Percentiles rank a stretch among this genome's conserved stretches.
Conservation (phyloP, 129 eudicot species). For the Oenanthe sinensis region DNA sequence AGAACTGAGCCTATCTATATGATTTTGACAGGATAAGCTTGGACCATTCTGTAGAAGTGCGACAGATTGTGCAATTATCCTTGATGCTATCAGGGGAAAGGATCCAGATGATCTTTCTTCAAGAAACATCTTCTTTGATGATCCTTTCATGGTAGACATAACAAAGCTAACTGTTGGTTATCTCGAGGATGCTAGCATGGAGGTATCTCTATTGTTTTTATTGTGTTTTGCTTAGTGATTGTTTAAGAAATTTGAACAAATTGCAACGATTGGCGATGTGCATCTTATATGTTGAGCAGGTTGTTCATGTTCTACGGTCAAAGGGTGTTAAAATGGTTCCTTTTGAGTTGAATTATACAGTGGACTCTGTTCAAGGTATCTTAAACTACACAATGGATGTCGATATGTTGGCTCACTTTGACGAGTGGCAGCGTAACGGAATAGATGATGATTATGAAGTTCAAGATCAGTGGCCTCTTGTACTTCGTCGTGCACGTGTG, state of each 20-base stretch:
- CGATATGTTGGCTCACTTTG: slow-evolving; percentile 90
- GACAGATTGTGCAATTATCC: slow-evolving; percentile 65
- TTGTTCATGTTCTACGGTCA: slow-evolving; percentile 55
- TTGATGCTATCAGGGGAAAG: slow-evolving; percentile 65
- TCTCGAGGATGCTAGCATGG: slow-evolving; percentile 62
- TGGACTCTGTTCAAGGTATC: slow-evolving; percentile 97
- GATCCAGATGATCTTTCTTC: slow-evolving; percentile 79
- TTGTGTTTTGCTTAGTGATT: background rate
- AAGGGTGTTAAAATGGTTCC: slow-evolving; percentile 86
- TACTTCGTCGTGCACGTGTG: slow-evolving; percentile 71
- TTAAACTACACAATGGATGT: slow-evolving; percentile 90
- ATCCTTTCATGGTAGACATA: slow-evolving; percentile 56
- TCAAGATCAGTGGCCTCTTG: slow-evolving; percentile 95
- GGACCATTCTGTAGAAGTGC: slow-evolving; percentile 94
- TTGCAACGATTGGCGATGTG: background rate
- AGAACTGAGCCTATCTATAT: background rate
- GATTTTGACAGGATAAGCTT: slow-evolving; percentile 58
- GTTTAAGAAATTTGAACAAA: background rate
- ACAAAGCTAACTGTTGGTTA: slow-evolving; percentile 58
- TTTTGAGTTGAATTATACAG: slow-evolving; percentile 57
- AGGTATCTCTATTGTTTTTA: slow-evolving; percentile 19
- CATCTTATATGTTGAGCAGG: slow-evolving; percentile 30
- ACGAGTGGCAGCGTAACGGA: slow-evolving; percentile 78
- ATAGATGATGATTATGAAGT: slow-evolving; percentile 70
- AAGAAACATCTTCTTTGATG: slow-evolving; percentile 46